Percentiles rank a stretch among this genome's conserved stretches.
Conservation (phyloP, 192 early-diverging fungal species). For the Backusella morwellensis region DNA sequence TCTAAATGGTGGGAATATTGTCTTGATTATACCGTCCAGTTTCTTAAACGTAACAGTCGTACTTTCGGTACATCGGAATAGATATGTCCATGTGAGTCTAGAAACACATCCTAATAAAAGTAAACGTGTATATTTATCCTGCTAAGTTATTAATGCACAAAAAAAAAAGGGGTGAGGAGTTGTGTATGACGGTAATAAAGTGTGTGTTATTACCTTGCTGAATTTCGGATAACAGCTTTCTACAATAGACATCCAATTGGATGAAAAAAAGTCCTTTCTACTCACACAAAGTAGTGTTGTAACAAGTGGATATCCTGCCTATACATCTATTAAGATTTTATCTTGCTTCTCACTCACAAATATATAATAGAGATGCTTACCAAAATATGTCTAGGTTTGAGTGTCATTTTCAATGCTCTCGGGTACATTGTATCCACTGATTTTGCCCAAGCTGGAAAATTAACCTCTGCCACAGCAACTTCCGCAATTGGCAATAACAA, state of each 20-base stretch:
- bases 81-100: constrained; percentile 89
- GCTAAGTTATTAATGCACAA: not conserved
- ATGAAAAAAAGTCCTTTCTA: constrained; percentile 83
- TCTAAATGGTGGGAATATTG: constrained; percentile 62
- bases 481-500: constrained; percentile 88
- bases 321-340: constrained; percentile 4
- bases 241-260: constrained; percentile 70
- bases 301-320: constrained; percentile 81
- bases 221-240: constrained; percentile 69
- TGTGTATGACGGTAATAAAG: not conserved
- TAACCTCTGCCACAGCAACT: constrained; percentile 92
- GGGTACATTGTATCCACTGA: constrained; percentile 89
- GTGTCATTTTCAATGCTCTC: constrained; percentile 86
- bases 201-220: constrained; percentile 32
- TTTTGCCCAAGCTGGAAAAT: constrained; percentile 90
- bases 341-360: not conserved
- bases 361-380: constrained; percentile 16
- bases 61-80: constrained; percentile 86
- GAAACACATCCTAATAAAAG: constrained; percentile 78
- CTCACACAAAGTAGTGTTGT: constrained; percentile 91
- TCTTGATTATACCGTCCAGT: constrained; percentile 57
- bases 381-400: constrained; percentile 78
- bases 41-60: constrained; percentile 46
- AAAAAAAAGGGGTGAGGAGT: constrained; percentile 11
- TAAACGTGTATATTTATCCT: constrained; percentile 71